Base-by-base conservation (phyloP, 805 yeast genomes). In the Grigorovia jiainica region DNA sequence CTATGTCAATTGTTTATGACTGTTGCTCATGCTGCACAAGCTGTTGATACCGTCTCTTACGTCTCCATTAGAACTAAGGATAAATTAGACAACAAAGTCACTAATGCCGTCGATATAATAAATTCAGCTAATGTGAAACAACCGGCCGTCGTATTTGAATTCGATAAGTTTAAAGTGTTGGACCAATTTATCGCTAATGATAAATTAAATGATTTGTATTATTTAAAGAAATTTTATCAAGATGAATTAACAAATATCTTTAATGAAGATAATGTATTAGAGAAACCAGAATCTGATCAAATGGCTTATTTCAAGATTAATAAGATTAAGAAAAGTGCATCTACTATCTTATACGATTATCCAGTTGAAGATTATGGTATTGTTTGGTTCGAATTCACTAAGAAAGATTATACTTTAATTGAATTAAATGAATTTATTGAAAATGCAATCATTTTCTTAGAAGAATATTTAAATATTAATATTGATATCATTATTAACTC, bases 341-440 rank as follows among this genome's bases (percentile, higher is more conserved):
- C 54, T n/a, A 52, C 51, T 11, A 36, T 52, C 8, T 42, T 60
- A 20, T 51, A 49, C 38, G 50, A 51, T 27, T 38, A 43, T 20
- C 40, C 48, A 15, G 34, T 52, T 17, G 48, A 49, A 13, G 49
- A 47, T n/a, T 48, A 52, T 29, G 37, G 41, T 27, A 41, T 50
- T 11, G 41, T 57, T 27, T 45, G 57, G 41, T 53, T 60, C 38
- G 43, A 54, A 20, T 54, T 60, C 21, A 44, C 46, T 10, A 46
- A 40, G n/a, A 30, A 44, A 7, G 38, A 46, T n/a, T 59, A 59
- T 40, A 52, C 57, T 38, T 38, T 54, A 29, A 38, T 42, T 11
- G 41, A 40, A 25, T 33, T 60, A 23, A 59, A 58, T 40, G 58
- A 53, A 32, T 57, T 53, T 35, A 30, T 59, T 27, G 63, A 58